Percentiles rank a stretch among this genome's conserved stretches.
These are phyloP conservation scores for Bassia scoparia DNA, from an alignment of 148 eudicot genomes.

Conservation along the genomic window DNA sequence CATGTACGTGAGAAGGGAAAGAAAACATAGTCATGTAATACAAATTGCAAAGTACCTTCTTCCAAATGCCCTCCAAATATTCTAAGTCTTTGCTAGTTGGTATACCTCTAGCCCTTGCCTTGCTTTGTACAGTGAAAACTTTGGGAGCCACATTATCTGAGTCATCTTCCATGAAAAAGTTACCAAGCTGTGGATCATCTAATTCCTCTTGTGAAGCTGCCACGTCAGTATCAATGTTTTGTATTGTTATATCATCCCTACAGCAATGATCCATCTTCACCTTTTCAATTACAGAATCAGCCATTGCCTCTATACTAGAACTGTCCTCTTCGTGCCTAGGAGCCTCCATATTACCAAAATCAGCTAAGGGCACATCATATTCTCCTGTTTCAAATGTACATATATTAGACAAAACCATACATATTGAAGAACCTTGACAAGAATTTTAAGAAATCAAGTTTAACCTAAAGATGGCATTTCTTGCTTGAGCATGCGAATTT, in stretches of 20 bases:
- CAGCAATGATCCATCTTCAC: conserved; percentile 27
- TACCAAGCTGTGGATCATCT: conserved; percentile 68
- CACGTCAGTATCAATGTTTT: conserved; percentile 29
- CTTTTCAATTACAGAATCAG: conserved; percentile 28
- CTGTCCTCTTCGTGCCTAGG: conserved; percentile 23
- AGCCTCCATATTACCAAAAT: conserved; percentile 35
- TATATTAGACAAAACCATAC: conserved; percentile 6
- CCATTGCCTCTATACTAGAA: conserved; percentile 25
- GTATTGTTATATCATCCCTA: conserved; percentile 24
- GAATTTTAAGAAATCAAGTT: conserved; percentile 7
- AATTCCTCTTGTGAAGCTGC: conserved; percentile 38
- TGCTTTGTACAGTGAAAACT: conserved; percentile 52
- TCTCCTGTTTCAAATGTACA: conserved; percentile 48
- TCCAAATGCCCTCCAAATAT: conserved; percentile 91
- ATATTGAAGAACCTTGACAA: conserved; percentile 7
- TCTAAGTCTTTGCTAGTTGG: conserved; percentile 55
- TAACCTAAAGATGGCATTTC: conserved; percentile 78
- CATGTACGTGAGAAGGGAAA: not conserved
- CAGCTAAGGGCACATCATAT: conserved; percentile 48
- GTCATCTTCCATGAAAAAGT: conserved; percentile 63
- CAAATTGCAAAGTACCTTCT: conserved; percentile 52
- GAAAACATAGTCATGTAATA: not conserved
- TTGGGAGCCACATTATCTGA: conserved; percentile 40
- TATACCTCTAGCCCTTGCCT: conserved; percentile 46
- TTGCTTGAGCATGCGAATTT: conserved; percentile 77